These are phyloP conservation scores for Phoma sp. DNA, from an alignment of 2,329 filamentous ascomycete genomes.

Conservation along the genomic window DNA sequence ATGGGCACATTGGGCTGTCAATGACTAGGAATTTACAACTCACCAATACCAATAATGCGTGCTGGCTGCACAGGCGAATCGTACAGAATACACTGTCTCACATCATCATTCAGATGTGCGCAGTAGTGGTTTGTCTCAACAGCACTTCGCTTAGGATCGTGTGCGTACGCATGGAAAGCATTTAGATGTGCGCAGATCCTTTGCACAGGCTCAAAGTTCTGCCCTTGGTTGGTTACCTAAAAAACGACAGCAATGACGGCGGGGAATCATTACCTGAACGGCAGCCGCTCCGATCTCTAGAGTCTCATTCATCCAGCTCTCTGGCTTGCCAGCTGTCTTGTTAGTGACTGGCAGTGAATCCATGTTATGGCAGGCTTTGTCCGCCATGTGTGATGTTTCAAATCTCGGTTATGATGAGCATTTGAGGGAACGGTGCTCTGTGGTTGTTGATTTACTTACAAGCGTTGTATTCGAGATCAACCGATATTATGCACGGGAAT, in stretches of 20 bases:
- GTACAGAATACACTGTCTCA: conserved; percentile 87
- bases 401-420: background rate
- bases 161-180: conserved; percentile 85
- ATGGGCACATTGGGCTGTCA: background rate
- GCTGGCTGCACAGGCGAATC: conserved; percentile 72
- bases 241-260: background rate
- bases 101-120: conserved; percentile 76
- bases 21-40: background rate
- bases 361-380: conserved; percentile 31
- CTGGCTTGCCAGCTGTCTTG: conserved; percentile 57
- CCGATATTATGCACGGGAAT: background rate
- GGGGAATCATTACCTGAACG: conserved; percentile 59
- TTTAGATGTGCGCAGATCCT: conserved; percentile 84
- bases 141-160: conserved; percentile 67
- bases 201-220: conserved; percentile 75
- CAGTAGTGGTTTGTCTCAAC: conserved; percentile 90
- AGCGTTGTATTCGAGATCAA: background rate
- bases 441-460: background rate
- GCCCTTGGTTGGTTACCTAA: background rate
- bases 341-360: conserved; percentile 50
- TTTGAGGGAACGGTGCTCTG: background rate
- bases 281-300: conserved; percentile 68
- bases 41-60: conserved; percentile 74
- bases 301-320: conserved; percentile 63
- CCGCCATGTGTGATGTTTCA: background rate